A percentile compares a stretch with the other conserved stretches of the same genome.
Evolutionary conservation across 108 stramenopile genomes (phyloP).

Genomic region (Parmales sp.): DNA sequence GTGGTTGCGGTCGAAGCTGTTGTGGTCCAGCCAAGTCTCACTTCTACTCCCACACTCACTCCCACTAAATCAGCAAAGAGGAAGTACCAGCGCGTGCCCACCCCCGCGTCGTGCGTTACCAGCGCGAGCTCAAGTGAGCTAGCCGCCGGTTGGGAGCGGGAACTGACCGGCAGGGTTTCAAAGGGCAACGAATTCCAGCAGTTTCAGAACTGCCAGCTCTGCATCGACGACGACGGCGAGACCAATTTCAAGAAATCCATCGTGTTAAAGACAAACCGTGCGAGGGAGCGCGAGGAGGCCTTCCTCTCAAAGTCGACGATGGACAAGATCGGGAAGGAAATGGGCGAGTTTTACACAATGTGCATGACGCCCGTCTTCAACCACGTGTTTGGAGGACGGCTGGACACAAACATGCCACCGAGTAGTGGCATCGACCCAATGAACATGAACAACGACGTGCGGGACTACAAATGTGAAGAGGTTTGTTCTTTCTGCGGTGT

Average conservation of each 20-base stretch:
- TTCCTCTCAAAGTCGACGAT: not conserved
- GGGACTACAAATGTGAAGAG: not conserved
- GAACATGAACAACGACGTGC: not conserved
- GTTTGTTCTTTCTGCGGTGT: constrained; percentile 70
- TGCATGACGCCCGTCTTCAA: not conserved
- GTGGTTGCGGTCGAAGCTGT: not conserved
- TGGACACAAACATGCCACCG: too few species aligned
- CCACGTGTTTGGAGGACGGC: too few species aligned
- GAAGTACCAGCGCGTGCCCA: not conserved
- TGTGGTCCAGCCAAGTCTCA: not conserved
- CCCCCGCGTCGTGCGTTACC: not conserved
- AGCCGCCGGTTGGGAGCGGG: not conserved
- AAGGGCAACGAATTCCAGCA: not conserved
- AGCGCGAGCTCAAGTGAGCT: not conserved
- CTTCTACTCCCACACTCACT: not conserved
- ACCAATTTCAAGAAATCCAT: too few species aligned
- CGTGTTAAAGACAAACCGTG: too few species aligned
- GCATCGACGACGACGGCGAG: not conserved
- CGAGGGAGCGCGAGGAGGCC: too few species aligned
- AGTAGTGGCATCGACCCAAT: not conserved
- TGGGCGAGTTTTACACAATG: not conserved
- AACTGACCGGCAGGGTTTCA: not conserved
- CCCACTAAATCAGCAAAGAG: not conserved
- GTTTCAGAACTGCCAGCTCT: not conserved
- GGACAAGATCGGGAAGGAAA: not conserved